A percentile compares a stretch with the other conserved stretches of the same genome.
These are phyloP conservation scores for Venturia aucupariae DNA, from an alignment of 2,329 filamentous ascomycete species.

Conservation along the genomic window DNA sequence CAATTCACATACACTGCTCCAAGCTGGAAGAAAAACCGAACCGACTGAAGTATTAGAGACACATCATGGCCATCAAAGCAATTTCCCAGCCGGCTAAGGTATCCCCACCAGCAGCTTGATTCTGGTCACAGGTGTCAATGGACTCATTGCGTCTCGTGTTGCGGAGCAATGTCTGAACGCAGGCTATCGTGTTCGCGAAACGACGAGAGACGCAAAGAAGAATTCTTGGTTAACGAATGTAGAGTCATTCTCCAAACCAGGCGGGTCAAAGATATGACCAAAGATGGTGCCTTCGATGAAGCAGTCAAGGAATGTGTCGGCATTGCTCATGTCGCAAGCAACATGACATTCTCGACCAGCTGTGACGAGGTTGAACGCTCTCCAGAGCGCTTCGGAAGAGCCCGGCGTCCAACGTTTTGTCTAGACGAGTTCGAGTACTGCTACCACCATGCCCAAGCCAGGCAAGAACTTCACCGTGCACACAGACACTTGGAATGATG, in stretches of 20 bases:
- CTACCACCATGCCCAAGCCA: neutral
- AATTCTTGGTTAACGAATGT: slow-evolving; percentile 23
- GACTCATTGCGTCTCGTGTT: slow-evolving; percentile 12
- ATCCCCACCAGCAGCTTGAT: slow-evolving; percentile 11
- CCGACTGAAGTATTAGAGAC: no score
- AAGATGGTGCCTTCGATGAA: slow-evolving; percentile 2
- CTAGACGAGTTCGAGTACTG: slow-evolving; percentile 12
- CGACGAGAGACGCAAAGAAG: slow-evolving; percentile 7
- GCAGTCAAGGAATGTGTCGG: slow-evolving; percentile 4
- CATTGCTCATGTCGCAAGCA: slow-evolving; percentile 11
- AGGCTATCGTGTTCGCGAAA: slow-evolving; percentile 12
- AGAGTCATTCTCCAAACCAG: slow-evolving; percentile 20
- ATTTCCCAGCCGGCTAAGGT: neutral
- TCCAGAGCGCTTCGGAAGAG: slow-evolving; percentile 3
- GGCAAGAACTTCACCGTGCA: neutral
- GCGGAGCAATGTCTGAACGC: slow-evolving; percentile 9
- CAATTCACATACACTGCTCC: no score
- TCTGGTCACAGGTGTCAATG: slow-evolving; percentile 13
- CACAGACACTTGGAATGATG: slow-evolving; percentile 13
- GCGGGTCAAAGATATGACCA: slow-evolving; percentile 23
- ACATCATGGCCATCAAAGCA: neutral
- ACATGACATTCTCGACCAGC: slow-evolving; percentile 4
- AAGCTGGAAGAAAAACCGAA: no score
- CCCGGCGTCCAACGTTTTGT: slow-evolving; percentile 13
- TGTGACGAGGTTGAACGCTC: slow-evolving; percentile 11